A percentile compares a stretch with the other conserved stretches of the same genome.
phyloP scores from a whole-genome alignment of 305 asterid species.

The Lippia alba region DNA sequence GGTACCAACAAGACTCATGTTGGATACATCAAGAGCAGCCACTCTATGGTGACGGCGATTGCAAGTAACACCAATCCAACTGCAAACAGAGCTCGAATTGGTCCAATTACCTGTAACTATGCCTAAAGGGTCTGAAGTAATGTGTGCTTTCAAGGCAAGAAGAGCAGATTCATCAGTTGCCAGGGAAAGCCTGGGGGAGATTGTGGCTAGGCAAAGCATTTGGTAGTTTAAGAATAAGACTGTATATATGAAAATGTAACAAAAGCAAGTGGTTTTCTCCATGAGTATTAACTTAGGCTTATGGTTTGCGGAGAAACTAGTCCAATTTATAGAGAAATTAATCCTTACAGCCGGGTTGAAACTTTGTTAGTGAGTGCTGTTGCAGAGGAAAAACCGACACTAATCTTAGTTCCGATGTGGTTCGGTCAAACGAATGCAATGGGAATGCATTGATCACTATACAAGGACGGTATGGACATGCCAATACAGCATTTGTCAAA shows the following conservation, averaged over 20 bases:
- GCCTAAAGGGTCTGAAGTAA: constrained; percentile 23
- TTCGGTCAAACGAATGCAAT: too few relatives aligned
- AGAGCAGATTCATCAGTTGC: constrained; percentile 34
- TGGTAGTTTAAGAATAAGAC: neutral
- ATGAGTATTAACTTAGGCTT: neutral
- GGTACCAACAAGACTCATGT: constrained; percentile 30
- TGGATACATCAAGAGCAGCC: constrained; percentile 14
- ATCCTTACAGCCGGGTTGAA: too few relatives aligned
- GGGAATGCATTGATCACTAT: too few relatives aligned
- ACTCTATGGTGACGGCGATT: constrained; percentile 28
- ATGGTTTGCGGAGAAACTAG: neutral
- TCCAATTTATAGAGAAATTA: too few relatives aligned
- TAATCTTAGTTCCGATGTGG: too few relatives aligned
- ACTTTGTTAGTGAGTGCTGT: too few relatives aligned
- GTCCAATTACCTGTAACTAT: constrained; percentile 33
- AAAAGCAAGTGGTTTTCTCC: neutral
- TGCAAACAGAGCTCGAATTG: constrained; percentile 19
- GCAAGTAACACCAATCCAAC: constrained; percentile 31
- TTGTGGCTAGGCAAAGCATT: neutral
- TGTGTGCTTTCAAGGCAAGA: constrained; percentile 23
- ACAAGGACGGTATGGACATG: too few relatives aligned
- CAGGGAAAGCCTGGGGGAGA: neutral
- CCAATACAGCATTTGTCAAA: too few relatives aligned
- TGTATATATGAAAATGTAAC: neutral
- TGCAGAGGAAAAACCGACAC: too few relatives aligned